These are phyloP conservation scores for Pelargonium nanum DNA, from an alignment of 345 rosid genomes.

Conservation along the genomic window DNA sequence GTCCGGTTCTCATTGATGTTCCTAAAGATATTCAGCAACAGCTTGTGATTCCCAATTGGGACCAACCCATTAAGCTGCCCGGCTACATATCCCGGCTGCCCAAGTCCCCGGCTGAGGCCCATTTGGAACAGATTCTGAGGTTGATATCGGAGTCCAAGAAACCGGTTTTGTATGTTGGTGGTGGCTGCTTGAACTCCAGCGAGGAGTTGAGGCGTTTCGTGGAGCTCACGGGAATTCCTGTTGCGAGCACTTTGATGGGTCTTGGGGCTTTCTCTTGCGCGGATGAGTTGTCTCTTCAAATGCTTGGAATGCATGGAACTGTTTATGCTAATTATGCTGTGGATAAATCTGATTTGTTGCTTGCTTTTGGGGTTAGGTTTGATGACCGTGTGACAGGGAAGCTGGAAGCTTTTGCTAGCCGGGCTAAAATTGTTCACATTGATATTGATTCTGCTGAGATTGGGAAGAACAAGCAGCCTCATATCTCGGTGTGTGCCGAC, in stretches of 20 bases:
- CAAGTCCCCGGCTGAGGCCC: slow-evolving; percentile 39
- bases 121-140: slow-evolving; percentile 74
- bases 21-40: slow-evolving; percentile 97
- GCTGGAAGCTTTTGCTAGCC: slow-evolving; percentile 87
- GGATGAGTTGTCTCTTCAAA: slow-evolving; percentile 60
- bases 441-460: slow-evolving; percentile 94
- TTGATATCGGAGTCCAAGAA: slow-evolving; percentile 65
- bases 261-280: slow-evolving; percentile 59
- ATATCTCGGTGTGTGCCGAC: slow-evolving; percentile 80
- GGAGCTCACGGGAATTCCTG: slow-evolving; percentile 80
- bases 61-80: slow-evolving; percentile 39
- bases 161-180: slow-evolving; percentile 93
- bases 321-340: slow-evolving; percentile 88
- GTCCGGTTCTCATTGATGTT: slow-evolving; percentile 83
- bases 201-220: slow-evolving; percentile 74
- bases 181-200: slow-evolving; percentile 93
- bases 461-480: slow-evolving; percentile 98
- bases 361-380: slow-evolving; percentile 93
- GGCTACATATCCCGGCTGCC: slow-evolving; percentile 83
- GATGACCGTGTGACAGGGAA: slow-evolving; percentile 97
- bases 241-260: slow-evolving; percentile 98
- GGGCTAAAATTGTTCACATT: slow-evolving; percentile 91
- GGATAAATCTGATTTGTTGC: slow-evolving; percentile 73
- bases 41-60: slow-evolving; percentile 73
- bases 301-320: slow-evolving; percentile 99